phyloP scores from a whole-genome alignment of 2,329 filamentous ascomycete species.

The Incumbomyces lentus region DNA sequence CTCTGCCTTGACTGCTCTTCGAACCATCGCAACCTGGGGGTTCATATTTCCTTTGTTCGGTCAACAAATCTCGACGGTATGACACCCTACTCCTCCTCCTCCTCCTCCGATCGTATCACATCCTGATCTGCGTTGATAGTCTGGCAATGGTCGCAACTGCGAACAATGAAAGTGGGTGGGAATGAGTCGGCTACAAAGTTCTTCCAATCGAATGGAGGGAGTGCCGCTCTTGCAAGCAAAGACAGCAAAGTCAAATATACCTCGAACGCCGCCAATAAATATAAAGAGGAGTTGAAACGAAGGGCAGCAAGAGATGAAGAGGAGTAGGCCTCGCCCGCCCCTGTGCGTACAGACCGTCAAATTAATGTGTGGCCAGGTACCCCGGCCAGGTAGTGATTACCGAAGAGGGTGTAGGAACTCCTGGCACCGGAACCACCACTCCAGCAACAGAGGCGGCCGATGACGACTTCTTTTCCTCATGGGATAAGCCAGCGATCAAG shows the following conservation, averaged over 20 bases:
- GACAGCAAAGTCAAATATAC: slow-evolving; percentile 96
- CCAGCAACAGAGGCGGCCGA: slow-evolving; percentile 64
- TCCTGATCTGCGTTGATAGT: slow-evolving; percentile 39
- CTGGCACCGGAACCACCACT: slow-evolving; percentile 57
- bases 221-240: slow-evolving; percentile 88
- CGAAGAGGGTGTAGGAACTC: slow-evolving; percentile 53
- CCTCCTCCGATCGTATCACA: too few relatives aligned
- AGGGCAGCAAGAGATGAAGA: slow-evolving; percentile 72
- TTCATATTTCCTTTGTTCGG: slow-evolving; percentile 97
- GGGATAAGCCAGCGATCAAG: slow-evolving; percentile 97
- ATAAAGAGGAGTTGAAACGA: slow-evolving; percentile 91
- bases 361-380: slow-evolving; percentile 44
- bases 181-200: slow-evolving; percentile 98
- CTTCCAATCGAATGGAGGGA: slow-evolving; percentile 93
- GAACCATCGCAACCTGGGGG: slow-evolving; percentile 92
- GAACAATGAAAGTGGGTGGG: slow-evolving; percentile 94
- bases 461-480: slow-evolving; percentile 97
- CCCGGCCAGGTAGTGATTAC: slow-evolving; percentile 77
- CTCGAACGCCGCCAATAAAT: slow-evolving; percentile 84
- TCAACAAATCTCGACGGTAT: slow-evolving; percentile 97
- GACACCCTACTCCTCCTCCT: slow-evolving; percentile 25
- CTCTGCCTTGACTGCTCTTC: slow-evolving; percentile 96
- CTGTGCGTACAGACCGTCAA: slow-evolving; percentile 16
- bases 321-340: slow-evolving; percentile 49
- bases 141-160: slow-evolving; percentile 99